Evolutionary conservation across 495 filamentous ascomycete genomes (phyloP).

Genomic region (Rhizodiscina lignyota): DNA sequence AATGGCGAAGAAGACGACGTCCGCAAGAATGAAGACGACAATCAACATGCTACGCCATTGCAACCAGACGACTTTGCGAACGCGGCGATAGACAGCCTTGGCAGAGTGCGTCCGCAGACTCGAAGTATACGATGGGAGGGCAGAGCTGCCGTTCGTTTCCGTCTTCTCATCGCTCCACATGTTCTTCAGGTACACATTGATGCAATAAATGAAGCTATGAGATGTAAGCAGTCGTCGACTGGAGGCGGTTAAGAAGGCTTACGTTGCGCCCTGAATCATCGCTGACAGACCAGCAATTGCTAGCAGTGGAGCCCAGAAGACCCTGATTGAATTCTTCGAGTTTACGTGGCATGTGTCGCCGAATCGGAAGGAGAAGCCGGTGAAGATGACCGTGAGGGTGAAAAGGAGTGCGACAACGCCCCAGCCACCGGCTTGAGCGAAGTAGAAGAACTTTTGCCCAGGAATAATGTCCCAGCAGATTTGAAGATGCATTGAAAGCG

Average conservation of each 20-base stretch:
- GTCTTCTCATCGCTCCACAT: conserved; percentile 49
- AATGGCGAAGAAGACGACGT: conserved; percentile 82
- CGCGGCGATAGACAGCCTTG: conserved; percentile 70
- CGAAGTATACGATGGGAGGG: conserved; percentile 58
- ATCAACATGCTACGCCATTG: conserved; percentile 88
- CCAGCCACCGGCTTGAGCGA: conserved; percentile 65
- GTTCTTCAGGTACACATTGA: conserved; percentile 77
- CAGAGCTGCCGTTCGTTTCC: conserved; percentile 46
- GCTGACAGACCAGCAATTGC: conserved; percentile 61
- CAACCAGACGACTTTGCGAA: conserved; percentile 71
- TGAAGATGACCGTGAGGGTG: conserved; percentile 58
- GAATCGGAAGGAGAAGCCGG: conserved; percentile 88
- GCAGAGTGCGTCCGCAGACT: conserved; percentile 75
- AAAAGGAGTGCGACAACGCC: conserved; percentile 61
- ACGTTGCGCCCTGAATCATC: conserved; percentile 51
- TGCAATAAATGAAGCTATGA: conserved; percentile 81
- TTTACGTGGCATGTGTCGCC: conserved; percentile 88
- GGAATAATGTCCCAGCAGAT: conserved; percentile 94
- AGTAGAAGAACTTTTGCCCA: conserved; percentile 80
- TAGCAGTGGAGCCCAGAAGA: conserved; percentile 84
- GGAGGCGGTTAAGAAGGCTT: conserved; percentile 5
- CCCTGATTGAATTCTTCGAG: conserved; percentile 55
- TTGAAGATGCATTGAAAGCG: conserved; percentile 85
- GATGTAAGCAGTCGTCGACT: conserved; percentile 9
- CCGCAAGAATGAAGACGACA: conserved; percentile 69